Base-by-base conservation (phyloP, 768 basidiomycete species). In the Amanita rubescens region DNA sequence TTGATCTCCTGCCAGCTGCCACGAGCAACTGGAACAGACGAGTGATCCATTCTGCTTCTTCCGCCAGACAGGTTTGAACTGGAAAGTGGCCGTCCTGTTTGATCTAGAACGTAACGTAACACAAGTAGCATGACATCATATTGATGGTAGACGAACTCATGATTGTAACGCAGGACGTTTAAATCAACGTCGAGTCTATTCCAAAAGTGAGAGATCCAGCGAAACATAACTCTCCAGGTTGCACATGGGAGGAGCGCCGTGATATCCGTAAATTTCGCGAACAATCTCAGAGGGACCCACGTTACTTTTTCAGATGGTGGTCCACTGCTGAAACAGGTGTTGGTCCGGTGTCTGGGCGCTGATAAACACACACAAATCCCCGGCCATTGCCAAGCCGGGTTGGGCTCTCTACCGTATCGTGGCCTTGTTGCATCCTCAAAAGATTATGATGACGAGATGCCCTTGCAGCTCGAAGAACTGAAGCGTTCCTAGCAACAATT, bases 211-310 rank as follows among this genome's bases (percentile, higher is more conserved):
- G 34, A 19, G n/a, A 53, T 44, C 3, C 34, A 45, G 8, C 22
- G 24, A 20, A 53, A 53, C 8, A 32, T 22, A 3, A 19, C 10
- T 35, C 52, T 43, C 52, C 52, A 53, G 22, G 52, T 35, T 7
- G 39, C 15, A 35, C 52, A 53, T n/a, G 46, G 52, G 52, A 22
- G 46, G 46, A 15, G 19, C 3, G 17, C 17, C 6, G 43, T 20
- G 44, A 11, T 38, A 24, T 7, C 24, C 5, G 22, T 45, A 39
- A 8, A 46, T 35, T 20, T 53, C 43, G 34, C 44, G 34, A 14
- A 53, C 33, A 33, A 53, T 35, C 32, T 53, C 52, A 7, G 24
- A 15, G 33, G 49, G 49, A 37, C n/a, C n/a, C n/a, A n/a, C n/a
- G n/a, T n/a, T n/a, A n/a, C n/a, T n/a, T n/a, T n/a, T n/a, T n/a